Base-by-base conservation (phyloP, 148 eudicot species). In the Nepenthes mirabilis region DNA sequence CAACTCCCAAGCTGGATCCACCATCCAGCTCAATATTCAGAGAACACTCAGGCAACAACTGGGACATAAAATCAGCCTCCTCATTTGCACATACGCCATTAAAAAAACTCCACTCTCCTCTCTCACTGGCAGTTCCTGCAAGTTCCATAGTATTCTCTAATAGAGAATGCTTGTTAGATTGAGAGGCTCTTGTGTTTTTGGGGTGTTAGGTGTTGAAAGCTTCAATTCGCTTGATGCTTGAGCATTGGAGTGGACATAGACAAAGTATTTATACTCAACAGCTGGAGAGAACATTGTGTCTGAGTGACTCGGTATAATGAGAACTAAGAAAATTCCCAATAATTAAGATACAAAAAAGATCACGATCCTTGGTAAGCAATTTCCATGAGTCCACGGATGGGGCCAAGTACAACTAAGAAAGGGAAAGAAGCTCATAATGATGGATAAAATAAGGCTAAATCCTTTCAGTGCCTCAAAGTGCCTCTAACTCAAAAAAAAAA, bases 61-160 rank as follows among this genome's bases (percentile, higher is more conserved):
- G 84, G 9, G 89, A 83, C 78, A 83, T 76, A 59, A 88, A 79
- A 36, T 82, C 82, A 36, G 83, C 78, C 64, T 85, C 96, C 3
- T 81, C 89, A 23, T 64, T 75, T 7, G 74, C 75, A 10, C 67
- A 81, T 61, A 77, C 78, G 52, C 79, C 79, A 67, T 56, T 68
- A 14, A 80, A 71, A 10, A 72, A 64, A 62, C 64, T 66, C 96
- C 96, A 85, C 51, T 80, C 88, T 70, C 68, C 80, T 48, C 74
- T 74, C 10, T 79, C 90, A 34, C 69, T 69, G 11, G 72, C 62
- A 34, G 67, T 53, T 55, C 57, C 80, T 1, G 55, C 63, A 33
- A 61, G 34, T 59, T 80, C 84, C 87, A 79, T 81, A n/a, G 53
- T 63, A 9, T 62, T 55, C 33, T 14, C 23, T 56, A 2, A 37